These are phyloP conservation scores for Hapsidospora chrysogenum DNA, from an alignment of 495 filamentous ascomycete genomes.

Conservation along the genomic window DNA sequence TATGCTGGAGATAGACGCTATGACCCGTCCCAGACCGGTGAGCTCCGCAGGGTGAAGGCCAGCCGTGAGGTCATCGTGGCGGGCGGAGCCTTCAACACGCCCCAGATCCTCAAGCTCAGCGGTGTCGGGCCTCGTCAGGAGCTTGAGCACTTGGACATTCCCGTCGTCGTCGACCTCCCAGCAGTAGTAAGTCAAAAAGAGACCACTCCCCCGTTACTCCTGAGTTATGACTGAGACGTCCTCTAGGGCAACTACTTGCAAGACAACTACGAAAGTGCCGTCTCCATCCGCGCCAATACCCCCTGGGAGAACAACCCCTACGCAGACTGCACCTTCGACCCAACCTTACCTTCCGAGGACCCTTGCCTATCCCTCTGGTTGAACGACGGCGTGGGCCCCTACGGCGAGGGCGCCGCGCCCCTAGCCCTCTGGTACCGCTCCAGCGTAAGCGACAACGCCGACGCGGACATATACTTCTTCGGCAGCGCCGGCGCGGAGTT, in stretches of 20 bases:
- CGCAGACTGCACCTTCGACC: not conserved
- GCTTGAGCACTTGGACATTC: constrained; percentile 46
- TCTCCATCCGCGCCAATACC: constrained; percentile 13
- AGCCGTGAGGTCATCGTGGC: constrained; percentile 44
- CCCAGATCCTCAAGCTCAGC: constrained; percentile 50
- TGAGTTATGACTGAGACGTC: constrained; percentile 20
- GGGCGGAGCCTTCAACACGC: constrained; percentile 40
- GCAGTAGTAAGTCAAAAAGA: constrained; percentile 57
- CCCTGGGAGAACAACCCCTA: constrained; percentile 10
- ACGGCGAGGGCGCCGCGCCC: constrained; percentile 2
- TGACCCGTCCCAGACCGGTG: too few species aligned
- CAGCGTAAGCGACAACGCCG: constrained; percentile 1
- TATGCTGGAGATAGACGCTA: too few species aligned
- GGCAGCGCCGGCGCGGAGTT: not conserved
- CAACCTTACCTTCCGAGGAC: not conserved
- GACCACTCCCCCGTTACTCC: constrained; percentile 26
- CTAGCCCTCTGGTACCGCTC: not conserved
- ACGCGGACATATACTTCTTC: constrained; percentile 3
- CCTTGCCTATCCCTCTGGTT: constrained; percentile 3
- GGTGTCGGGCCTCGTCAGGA: constrained; percentile 57
- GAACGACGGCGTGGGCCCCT: not conserved
- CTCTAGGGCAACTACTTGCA: constrained; percentile 25
- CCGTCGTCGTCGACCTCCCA: constrained; percentile 52
- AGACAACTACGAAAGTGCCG: constrained; percentile 20
- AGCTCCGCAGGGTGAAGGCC: too few species aligned